These are phyloP conservation scores for Hanseniaspora nectarophila DNA, from an alignment of 805 yeast species.

Conservation along the genomic window DNA sequence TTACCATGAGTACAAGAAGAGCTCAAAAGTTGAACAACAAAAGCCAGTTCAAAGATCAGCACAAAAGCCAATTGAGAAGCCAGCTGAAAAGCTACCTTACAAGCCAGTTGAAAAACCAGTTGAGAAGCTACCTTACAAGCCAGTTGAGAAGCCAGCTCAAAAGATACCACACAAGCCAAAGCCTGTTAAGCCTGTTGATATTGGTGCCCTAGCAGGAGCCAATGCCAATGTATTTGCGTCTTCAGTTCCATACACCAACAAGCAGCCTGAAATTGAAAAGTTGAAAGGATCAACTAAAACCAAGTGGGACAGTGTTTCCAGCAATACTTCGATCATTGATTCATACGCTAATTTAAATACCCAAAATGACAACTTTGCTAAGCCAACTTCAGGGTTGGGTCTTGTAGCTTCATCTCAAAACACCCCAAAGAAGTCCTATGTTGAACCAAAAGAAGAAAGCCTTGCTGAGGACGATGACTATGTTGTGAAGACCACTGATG, in stretches of 20 bases:
- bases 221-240: slow-evolving; percentile 3
- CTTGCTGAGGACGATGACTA: slow-evolving; percentile 3
- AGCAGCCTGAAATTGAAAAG: background rate
- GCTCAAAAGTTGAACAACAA: background rate
- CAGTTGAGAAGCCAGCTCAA: background rate
- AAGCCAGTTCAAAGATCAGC: background rate
- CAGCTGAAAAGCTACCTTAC: too few relatives aligned
- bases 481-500: slow-evolving; percentile 15
- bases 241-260: slow-evolving; percentile 3
- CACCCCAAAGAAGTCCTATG: background rate
- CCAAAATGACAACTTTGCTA: slow-evolving; percentile 2
- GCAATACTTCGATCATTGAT: slow-evolving; percentile 8
- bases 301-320: slow-evolving; percentile 4
- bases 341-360: slow-evolving; percentile 8
- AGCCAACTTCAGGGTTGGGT: slow-evolving; percentile 14
- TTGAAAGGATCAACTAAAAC: background rate
- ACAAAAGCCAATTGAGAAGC: too few relatives aligned
- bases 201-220: slow-evolving; percentile 10
- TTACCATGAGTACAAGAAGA: slow-evolving; percentile 8
- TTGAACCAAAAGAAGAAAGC: background rate
- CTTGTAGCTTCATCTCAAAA: slow-evolving; percentile 2
- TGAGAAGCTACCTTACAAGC: too few relatives aligned
- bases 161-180: background rate
- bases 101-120: too few relatives aligned
- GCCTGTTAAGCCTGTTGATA: slow-evolving; percentile 1